Base-by-base conservation (phyloP, 2,329 filamentous ascomycete species). In the Fusarium napiforme region DNA sequence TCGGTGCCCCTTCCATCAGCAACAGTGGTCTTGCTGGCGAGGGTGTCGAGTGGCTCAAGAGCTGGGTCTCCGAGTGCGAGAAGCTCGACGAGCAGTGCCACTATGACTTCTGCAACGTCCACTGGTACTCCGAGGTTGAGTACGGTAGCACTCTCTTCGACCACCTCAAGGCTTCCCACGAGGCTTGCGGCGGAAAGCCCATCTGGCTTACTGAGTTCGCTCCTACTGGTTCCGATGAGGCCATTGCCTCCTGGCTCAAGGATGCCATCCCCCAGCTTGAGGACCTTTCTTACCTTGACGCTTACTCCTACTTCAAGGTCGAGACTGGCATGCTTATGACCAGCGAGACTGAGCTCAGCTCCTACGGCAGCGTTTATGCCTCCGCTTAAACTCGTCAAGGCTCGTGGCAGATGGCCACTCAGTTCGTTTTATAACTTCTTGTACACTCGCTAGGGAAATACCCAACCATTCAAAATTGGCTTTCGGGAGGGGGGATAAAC, bases 121-220 rank as follows among this genome's bases (percentile, higher is more conserved):
- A 93, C 83, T 92, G 90, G 89, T 93, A 93, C 82, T 87, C 86
- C 55, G 80, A 81, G 45, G 82, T 86, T 21, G 78, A 84, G 59
- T 85, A 85, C 64, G 79, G 82, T 32, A 80, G 85, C 46, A 84
- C 82, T 69, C 90, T 92, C 81, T 87, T 90, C 73, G 67, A 79
- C 43, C 89, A 91, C 80, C 78, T 92, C 62, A 72, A 83, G 68
- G 69, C 84, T 36, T 86, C 87, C 68, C 75, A 87, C 78, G 63
- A 82, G 43, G 77, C 81, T 69, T 89, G 87, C 30, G 71, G 60
- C 79, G 77, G 81, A 47, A 82, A 80, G 83, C 84, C 85, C 50
- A 81, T 93, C 79, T 92, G 88, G 87, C 82, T 92, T 63, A 91
- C 89, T 63, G 91, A 93, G 85, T 92, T 92, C 73, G 90, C 87